Evolutionary conservation across 805 yeast species (phyloP), one percentile per base, ranked within the genome.

Genomic region (Diddensiella transvaalensis): DNA sequence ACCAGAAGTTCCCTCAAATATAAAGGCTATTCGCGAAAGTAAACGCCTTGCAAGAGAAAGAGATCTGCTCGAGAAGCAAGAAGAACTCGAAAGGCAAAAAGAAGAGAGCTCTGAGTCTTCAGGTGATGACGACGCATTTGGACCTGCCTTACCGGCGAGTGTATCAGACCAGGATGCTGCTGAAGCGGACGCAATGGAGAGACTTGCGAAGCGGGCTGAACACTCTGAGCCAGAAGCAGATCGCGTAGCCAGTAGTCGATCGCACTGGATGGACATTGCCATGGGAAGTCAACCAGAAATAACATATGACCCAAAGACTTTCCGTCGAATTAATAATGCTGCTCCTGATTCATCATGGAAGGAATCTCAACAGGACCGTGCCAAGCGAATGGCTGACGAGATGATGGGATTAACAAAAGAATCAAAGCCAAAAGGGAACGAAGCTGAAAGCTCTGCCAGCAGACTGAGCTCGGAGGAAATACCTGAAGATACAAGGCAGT

Each of bases 231-330:
- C 44, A 4, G 32, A 15, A 17, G 22, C 6, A 4, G 22, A 6
- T 6, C 11, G 37, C 15, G 15, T 4, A n/a, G 30, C 13, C 17
- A 19, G 24, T 22, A 46, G 39, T 42, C 26, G 56, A 18, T 24
- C 57, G 2, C 35, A 46, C 30, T 55, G 58, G 57, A 39, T 55
- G 44, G 41, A 45, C 26, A 36, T 39, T 10, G 60, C 60, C 5
- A 35, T 57, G 8, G 59, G 59, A 35, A 15, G 22, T 11, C n/a
- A 13, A 38, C 36, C 21, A 26, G 42, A 41, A 43, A 30, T 26
- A 19, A 30, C 40, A 6, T 35, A 48, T 48, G 51, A 48, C 29
- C 48, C 44, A 5, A 38, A 50, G 32, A 46, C 42, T 4, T 48
- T 29, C 46, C 22, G 43, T 3, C 37, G 45, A 18, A 42, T 26